Conservation (phyloP, 2,329 filamentous ascomycete species). For the Clonostachys chloroleuca region DNA sequence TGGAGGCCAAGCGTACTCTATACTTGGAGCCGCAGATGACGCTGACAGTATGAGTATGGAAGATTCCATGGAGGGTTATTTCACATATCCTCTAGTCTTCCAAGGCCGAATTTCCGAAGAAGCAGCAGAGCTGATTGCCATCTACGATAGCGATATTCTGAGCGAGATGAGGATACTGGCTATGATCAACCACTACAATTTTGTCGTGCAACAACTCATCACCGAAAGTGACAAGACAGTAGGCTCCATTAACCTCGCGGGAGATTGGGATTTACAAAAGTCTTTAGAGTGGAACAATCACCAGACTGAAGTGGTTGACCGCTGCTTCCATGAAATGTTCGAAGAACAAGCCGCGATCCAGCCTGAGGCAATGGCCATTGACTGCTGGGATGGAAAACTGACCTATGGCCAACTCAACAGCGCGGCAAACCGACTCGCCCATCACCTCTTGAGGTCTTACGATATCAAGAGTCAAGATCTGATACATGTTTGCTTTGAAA, state of each 20-base stretch:
- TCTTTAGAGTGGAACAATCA: constrained; percentile 25
- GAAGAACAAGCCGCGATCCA: constrained; percentile 62
- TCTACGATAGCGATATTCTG: constrained; percentile 3
- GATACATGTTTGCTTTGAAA: constrained; percentile 53
- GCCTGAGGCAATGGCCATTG: constrained; percentile 65
- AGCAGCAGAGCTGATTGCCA: constrained; percentile 1
- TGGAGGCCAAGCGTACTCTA: not conserved
- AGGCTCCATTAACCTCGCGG: not conserved
- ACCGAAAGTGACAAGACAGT: constrained; percentile 2
- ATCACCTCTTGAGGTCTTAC: constrained; percentile 53
- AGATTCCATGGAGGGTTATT: constrained; percentile 4
- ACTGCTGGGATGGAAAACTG: constrained; percentile 62
- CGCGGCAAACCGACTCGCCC: constrained; percentile 60
- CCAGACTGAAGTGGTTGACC: not conserved
- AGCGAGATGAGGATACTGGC: constrained; percentile 4
- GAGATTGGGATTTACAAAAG: not conserved
- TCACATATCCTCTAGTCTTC: constrained; percentile 6
- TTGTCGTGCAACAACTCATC: constrained; percentile 7
- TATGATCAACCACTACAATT: constrained; percentile 6
- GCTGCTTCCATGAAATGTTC: constrained; percentile 34
- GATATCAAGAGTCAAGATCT: constrained; percentile 36
- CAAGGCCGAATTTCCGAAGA: constrained; percentile 2
- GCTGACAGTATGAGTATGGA: not conserved
- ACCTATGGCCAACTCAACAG: constrained; percentile 71
- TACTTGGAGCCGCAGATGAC: not conserved